Evolutionary conservation across 257 asterid species (phyloP), one percentile per base, ranked within the genome.

Genomic region (Linderniella brevidens): DNA sequence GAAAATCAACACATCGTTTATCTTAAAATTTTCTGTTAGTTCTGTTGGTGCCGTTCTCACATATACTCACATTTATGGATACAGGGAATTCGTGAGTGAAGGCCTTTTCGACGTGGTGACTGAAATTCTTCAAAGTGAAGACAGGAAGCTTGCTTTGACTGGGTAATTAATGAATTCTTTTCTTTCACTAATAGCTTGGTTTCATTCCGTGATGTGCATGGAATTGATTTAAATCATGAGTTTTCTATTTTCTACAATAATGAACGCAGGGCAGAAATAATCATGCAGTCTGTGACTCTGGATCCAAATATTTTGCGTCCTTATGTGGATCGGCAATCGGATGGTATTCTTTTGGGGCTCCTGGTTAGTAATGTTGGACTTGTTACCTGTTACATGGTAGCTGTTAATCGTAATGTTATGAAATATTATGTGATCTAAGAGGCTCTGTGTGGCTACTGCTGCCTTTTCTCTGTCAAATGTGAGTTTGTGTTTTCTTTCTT

Each of bases 221-320:
- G 44, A 49, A 57, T 39, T 49, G 35, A 59, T 37, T 57, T 35
- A 35, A 62, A 57, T 52, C 53, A 50, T 37, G 50, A 46, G 54
- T 48, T 59, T 35, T 29, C 60, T 59, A 29, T 61, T 46, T 58
- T 58, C 67, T 63, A 48, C 55, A 62, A 47, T 74, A 60, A 68
- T 61, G 73, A 72, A 56, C 85, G 84, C 92, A 88, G 98, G 87
- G 79, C 93, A 78, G 94, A 84, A 71, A 81, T 88, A 71, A 86
- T 88, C 60, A 68, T 80, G 70, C 83, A 74, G 61, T 76, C 72
- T 62, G 74, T 80, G 77, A 78, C 74, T 64, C 84, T 76, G 58
- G 98, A 88, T 62, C 55, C 96, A 42, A 80, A 68, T 62, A 82
- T 88, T 42, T 60, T 88, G 68, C 98, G 98, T 12, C 64, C 81